Base-by-base conservation (phyloP, 352 stramenopile genomes). In the Globisporangium orthogonon region DNA sequence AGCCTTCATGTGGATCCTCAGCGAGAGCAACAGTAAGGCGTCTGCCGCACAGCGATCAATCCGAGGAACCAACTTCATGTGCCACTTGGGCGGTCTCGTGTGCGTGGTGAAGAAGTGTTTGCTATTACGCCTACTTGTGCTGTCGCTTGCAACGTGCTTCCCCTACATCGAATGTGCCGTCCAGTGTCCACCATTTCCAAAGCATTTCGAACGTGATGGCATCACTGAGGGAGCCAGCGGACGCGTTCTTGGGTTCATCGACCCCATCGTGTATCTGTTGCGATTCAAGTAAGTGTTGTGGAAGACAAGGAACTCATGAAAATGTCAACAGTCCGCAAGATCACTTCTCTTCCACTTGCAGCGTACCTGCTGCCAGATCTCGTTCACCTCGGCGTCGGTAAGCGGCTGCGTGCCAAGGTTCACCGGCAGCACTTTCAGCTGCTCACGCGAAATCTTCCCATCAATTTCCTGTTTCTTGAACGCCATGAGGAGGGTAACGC, bases 141-240 rank as follows among this genome's bases (percentile, higher is more conserved):
- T 52, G 48, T 14, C 46, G 33, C 39, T 58, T 61, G 11, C 29
- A 23, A 2, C 40, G 60, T 6, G 33, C 7, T 30, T 55, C 28
- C 28, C 66, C 58, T 53, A 54, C 63, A 4, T 69, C 66, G 45
- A 68, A 70, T 44, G 71, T 73, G 33, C 58, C 41, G 14, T 86
- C 76, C 0, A 64, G 71, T 31, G 80, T 54, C 78, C 78, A 89
- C 78, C 78, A 87, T 7, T 63, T 65, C 78, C 76, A 87, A 9
- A 89, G 31, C 10, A 40, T 37, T 1, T 64, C 51, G 52, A 87
- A 83, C 17, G 54, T 54, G 45, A 87, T 58, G 11, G 14, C 46
- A 18, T 41, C 31, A 14, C 9, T 14, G 7, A 14, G 0, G 23
- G 7, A n/a, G 9, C 1, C 49, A 17, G 7, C n/a, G 4, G 15